These are phyloP conservation scores for Sordariomycetes sp. DNA, from an alignment of 2,329 filamentous ascomycete genomes.

Conservation along the genomic window DNA sequence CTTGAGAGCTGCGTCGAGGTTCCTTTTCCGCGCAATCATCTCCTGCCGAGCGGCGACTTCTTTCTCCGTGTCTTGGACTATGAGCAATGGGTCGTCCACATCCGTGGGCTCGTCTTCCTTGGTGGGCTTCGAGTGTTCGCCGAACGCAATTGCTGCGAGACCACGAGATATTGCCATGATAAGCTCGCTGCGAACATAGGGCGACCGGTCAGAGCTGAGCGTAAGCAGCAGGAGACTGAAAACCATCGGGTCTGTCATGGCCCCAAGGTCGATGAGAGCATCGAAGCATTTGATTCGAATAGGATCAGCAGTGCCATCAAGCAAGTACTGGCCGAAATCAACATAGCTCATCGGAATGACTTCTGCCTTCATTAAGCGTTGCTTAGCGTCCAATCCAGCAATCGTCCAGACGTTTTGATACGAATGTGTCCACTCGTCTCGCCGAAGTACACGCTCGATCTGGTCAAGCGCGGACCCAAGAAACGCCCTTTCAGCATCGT, in stretches of 20 bases:
- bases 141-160: conserved; percentile 55
- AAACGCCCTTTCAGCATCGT: conserved; percentile 37
- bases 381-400: conserved; percentile 52
- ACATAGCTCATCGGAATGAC: conserved; percentile 44
- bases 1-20: conserved; percentile 46
- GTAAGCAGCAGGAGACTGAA: conserved; percentile 47
- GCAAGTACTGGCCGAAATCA: conserved; percentile 54
- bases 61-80: conserved; percentile 31
- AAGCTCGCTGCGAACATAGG: conserved; percentile 50
- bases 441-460: conserved; percentile 57
- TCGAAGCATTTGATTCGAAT: conserved; percentile 60
- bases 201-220: conserved; percentile 53
- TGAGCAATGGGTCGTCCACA: conserved; percentile 25
- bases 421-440: conserved; percentile 60
- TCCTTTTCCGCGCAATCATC: conserved; percentile 56
- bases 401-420: conserved; percentile 60
- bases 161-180: conserved; percentile 51
- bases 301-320: conserved; percentile 53
- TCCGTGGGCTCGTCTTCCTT: conserved; percentile 19
- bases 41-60: conserved; percentile 51
- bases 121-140: conserved; percentile 41
- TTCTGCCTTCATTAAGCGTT: conserved; percentile 53
- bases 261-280: conserved; percentile 53
- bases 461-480: conserved; percentile 47
- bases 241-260: conserved; percentile 44